A percentile compares a stretch with the other conserved stretches of the same genome.
Evolutionary conservation across 371 early-diverging fungal genomes (phyloP).

Genomic region (Mucor ambiguus): DNA sequence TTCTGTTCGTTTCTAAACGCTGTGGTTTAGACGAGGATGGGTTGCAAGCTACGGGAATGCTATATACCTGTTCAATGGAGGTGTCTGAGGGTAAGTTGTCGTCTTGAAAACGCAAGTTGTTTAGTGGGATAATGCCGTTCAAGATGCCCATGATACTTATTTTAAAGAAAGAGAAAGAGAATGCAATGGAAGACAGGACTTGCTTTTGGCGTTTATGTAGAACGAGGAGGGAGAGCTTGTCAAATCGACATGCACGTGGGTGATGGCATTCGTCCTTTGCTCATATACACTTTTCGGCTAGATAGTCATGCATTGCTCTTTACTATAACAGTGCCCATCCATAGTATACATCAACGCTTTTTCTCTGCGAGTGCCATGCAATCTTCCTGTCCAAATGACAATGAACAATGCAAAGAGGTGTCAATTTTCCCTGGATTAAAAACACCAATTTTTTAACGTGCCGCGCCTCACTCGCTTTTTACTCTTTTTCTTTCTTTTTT

Average conservation of each 20-base stretch:
- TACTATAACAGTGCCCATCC: no score
- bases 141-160: conserved; percentile 35
- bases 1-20: conserved; percentile 38
- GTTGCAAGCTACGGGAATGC: neutral
- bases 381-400: neutral
- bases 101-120: conserved; percentile 39
- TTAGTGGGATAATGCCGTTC: conserved; percentile 26
- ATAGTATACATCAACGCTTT: neutral
- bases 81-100: conserved; percentile 55
- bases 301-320: no score
- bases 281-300: no score
- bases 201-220: conserved; percentile 1
- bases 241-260: neutral
- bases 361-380: neutral
- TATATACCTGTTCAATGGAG: conserved; percentile 57
- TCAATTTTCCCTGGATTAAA: neutral
- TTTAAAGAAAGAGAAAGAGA: conserved; percentile 14
- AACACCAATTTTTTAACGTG: neutral
- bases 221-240: neutral
- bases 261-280: neutral
- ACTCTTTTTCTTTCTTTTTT: neutral
- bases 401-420: neutral
- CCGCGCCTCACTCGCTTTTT: neutral
- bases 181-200: neutral
- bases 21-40: neutral